phyloP scores from a whole-genome alignment of 2,329 filamentous ascomycete genomes.

The Phyllosticta citrichinensis region DNA sequence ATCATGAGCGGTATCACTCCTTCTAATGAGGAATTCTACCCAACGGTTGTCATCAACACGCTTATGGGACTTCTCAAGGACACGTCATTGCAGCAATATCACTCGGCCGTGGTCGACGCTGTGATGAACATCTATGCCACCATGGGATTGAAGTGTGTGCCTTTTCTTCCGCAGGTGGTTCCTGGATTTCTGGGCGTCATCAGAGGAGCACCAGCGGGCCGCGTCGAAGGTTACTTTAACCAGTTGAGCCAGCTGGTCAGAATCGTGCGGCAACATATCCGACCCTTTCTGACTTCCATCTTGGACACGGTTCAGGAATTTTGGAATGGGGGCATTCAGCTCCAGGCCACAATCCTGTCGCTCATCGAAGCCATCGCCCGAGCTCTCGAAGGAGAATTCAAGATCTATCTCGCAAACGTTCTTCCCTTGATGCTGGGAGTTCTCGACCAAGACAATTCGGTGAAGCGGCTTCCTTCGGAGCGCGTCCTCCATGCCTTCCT shows the following conservation, averaged over 20 bases:
- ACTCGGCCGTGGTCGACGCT: conserved; percentile 88
- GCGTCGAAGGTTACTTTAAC: conserved; percentile 93
- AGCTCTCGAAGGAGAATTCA: conserved; percentile 94
- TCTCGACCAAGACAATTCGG: conserved; percentile 72
- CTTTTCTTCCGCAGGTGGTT: conserved; percentile 87
- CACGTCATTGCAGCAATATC: conserved; percentile 77
- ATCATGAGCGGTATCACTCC: conserved; percentile 97
- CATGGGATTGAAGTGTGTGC: conserved; percentile 87
- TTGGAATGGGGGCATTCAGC: conserved; percentile 69
- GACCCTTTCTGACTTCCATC: conserved; percentile 79
- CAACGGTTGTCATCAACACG: conserved; percentile 94
- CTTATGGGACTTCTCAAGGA: conserved; percentile 88
- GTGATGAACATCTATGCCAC: conserved; percentile 99
- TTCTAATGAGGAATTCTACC: conserved; percentile 96
- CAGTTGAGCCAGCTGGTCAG: conserved; percentile 87
- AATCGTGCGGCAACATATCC: conserved; percentile 93
- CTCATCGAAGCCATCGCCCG: conserved; percentile 89
- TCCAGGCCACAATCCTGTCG: conserved; percentile 85
- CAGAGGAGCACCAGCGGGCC: conserved; percentile 62
- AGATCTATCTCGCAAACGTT: conserved; percentile 81
- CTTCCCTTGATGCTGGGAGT: conserved; percentile 91
- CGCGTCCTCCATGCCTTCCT: conserved; percentile 90
- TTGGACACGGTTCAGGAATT: conserved; percentile 80
- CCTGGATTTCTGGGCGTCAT: conserved; percentile 90
- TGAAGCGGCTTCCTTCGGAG: conserved; percentile 72